Base-by-base conservation (phyloP, 306 rosid genomes). In the Rosa chinensis region DNA sequence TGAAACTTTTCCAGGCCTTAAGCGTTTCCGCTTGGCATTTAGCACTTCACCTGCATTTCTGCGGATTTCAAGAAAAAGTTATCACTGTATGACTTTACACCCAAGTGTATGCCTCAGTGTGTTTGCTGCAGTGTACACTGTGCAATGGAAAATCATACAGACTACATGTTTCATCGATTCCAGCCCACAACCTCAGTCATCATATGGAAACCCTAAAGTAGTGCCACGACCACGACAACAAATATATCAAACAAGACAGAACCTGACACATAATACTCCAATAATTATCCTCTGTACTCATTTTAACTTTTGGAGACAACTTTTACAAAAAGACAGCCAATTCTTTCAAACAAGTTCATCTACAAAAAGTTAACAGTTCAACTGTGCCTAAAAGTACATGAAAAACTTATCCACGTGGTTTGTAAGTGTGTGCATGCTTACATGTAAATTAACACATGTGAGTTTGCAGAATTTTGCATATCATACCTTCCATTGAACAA, bases 1-100 rank as follows among this genome's bases (percentile, higher is more conserved):
- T 83, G 98, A 92, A 82, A 95, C 53, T 79, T 87, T 92, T 66
- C 97, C 99, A 69, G 97, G 99, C 82, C 85, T 92, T 69, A 90
- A 77, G 13, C 80, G 87, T 82, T 91, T 89, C 48, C 92, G 92
- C 21, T 85, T 92, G 72, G 81, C 59, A 70, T 86, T 85, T 64
- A 89, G 63, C 75, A 81, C 76, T 61, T 82, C 89, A 67, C 89
- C 90, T 64, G 84, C 13, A 79, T 87, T 91, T 86, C 97, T 94
- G 89, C 84, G 20, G 72, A 80, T 73, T 79, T 55, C 58, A 73
- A 82, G 7, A 75, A 61, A 82, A 55, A 83, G 23, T 58, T 37
- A 53, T 58, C 86, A 86, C 67, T 62, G 37, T 66, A 62, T 58
- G 66, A 39, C 53, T 56, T 67, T 40, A 67, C 44, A 35, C 72